Evolutionary conservation across 2,329 filamentous ascomycete species (phyloP).

Genomic region (Trichophyton schoenleinii): DNA sequence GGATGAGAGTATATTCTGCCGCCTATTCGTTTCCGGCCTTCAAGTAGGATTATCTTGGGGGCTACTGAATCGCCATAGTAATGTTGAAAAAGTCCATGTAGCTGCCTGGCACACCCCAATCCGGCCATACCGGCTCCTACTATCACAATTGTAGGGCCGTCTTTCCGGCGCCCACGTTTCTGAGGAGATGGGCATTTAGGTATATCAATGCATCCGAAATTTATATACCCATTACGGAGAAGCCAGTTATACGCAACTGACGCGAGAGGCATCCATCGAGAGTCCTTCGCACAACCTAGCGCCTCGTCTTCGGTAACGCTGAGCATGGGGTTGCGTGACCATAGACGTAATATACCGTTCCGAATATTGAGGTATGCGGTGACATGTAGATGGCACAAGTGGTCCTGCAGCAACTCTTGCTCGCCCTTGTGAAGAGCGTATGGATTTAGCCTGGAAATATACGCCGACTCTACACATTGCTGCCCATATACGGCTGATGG

Average conservation of each 20-base stretch:
- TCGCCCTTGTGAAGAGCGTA: constrained; percentile 79
- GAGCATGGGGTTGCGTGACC: constrained; percentile 74
- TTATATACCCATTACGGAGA: constrained; percentile 81
- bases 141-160: constrained; percentile 64
- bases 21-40: constrained; percentile 76
- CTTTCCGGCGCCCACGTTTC: constrained; percentile 33
- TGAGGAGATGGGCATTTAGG: constrained; percentile 33
- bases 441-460: constrained; percentile 77
- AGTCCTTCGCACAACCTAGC: constrained; percentile 76
- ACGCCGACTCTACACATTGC: constrained; percentile 80
- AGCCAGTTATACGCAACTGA: constrained; percentile 89
- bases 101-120: constrained; percentile 77
- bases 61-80: constrained; percentile 56
- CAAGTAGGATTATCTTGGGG: constrained; percentile 67
- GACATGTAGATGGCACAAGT: constrained; percentile 78
- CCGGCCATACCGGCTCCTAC: constrained; percentile 93
- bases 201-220: constrained; percentile 82
- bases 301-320: constrained; percentile 74
- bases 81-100: constrained; percentile 75
- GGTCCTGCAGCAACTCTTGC: constrained; percentile 63
- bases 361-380: constrained; percentile 93
- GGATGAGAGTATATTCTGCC: constrained; percentile 85
- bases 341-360: constrained; percentile 83
- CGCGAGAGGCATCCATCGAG: constrained; percentile 78
- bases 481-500: constrained; percentile 68